These are phyloP conservation scores for Trypanosomatidae sp. DNA, from an alignment of 208 protist genomes.

Conservation along the genomic window DNA sequence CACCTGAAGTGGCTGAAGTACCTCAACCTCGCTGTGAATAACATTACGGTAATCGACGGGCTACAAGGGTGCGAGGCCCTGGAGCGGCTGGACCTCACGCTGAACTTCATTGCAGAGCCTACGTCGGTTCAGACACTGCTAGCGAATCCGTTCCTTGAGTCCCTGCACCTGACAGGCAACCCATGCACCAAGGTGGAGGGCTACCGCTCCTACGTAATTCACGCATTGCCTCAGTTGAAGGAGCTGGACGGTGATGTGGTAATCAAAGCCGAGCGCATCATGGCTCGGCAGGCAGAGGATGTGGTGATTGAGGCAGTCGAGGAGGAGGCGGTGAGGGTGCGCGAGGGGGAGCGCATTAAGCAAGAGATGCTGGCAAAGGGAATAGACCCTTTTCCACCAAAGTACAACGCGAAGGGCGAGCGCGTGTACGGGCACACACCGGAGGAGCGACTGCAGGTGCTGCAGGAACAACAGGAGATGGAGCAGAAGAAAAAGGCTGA, in stretches of 20 bases:
- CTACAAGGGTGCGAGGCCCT: conserved; percentile 94
- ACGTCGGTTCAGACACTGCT: conserved; percentile 71
- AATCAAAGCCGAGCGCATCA: conserved; percentile 82
- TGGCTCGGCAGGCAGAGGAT: conserved; percentile 80
- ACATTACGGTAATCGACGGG: conserved; percentile 92
- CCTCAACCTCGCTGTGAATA: conserved; percentile 98
- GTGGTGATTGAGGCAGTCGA: conserved; percentile 45
- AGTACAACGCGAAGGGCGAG: conserved; percentile 90
- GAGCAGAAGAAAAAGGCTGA: conserved; percentile 44
- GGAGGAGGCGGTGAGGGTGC: conserved; percentile 47
- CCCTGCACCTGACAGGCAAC: conserved; percentile 96
- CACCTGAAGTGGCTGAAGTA: conserved; percentile 96
- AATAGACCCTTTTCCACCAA: conserved; percentile 76
- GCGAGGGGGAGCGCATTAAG: conserved; percentile 75
- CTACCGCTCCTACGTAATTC: conserved; percentile 94
- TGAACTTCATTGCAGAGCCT: conserved; percentile 95
- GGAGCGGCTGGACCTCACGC: conserved; percentile 96
- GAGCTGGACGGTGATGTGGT: conserved; percentile 91
- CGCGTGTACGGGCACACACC: conserved; percentile 91
- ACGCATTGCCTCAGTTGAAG: conserved; percentile 90
- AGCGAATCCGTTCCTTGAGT: conserved; percentile 82
- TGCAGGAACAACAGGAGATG: conserved; percentile 79
- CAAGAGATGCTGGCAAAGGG: conserved; percentile 66
- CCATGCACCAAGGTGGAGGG: conserved; percentile 90
- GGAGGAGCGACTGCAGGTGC: conserved; percentile 87